phyloP scores from a whole-genome alignment of 306 rosid genomes.

The Trichosanthes cucumerina region DNA sequence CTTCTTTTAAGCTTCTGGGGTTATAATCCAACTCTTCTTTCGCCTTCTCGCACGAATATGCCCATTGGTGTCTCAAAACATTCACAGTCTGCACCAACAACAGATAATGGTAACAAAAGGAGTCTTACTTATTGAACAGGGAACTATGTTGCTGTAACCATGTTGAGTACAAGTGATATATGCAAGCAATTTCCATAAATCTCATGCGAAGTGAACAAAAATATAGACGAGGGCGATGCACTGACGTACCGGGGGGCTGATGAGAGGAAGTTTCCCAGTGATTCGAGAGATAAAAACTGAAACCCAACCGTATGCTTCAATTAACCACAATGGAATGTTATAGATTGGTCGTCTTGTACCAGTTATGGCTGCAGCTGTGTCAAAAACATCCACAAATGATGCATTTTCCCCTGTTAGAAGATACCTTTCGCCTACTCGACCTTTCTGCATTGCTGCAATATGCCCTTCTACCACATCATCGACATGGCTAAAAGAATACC shows the following conservation, averaged over 20 bases:
- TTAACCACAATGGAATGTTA: constrained; percentile 58
- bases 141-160: neutral
- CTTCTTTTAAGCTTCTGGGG: constrained; percentile 73
- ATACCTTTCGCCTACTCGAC: constrained; percentile 59
- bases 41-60: constrained; percentile 53
- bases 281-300: constrained; percentile 46
- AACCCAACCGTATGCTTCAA: constrained; percentile 64
- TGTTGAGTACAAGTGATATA: neutral
- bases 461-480: constrained; percentile 88
- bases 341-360: constrained; percentile 44
- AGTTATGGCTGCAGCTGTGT: constrained; percentile 57
- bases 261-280: constrained; percentile 63
- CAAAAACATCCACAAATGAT: constrained; percentile 62
- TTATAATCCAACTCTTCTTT: constrained; percentile 35
- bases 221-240: constrained; percentile 9
- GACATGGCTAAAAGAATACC: constrained; percentile 65
- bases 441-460: constrained; percentile 56
- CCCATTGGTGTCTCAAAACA: constrained; percentile 69
- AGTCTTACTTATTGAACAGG: neutral
- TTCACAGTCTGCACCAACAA: constrained; percentile 51
- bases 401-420: constrained; percentile 84
- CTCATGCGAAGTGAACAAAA: neutral
- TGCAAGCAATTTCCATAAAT: neutral
- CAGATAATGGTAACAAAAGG: neutral
- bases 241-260: constrained; percentile 78